Conservation (phyloP, 2,329 filamentous ascomycete genomes). For the Grosmannia penicillata region DNA sequence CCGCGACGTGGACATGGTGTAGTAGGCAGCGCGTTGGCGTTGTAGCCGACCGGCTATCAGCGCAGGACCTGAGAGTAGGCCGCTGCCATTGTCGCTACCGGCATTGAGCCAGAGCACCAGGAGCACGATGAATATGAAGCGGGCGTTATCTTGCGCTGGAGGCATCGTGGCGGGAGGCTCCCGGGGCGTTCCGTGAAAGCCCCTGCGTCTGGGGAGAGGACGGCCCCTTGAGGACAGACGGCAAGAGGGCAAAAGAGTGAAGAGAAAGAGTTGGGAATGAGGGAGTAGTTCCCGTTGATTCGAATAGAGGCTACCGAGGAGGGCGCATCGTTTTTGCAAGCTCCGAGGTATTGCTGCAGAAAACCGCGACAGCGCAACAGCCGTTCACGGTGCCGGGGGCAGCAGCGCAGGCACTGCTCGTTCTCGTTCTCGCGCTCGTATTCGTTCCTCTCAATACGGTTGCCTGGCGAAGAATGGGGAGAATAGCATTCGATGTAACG, state of each 20-base stretch:
- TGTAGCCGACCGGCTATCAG: conserved; percentile 29
- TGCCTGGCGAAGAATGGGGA: no score
- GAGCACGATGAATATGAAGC: conserved; percentile 21
- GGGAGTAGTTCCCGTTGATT: not conserved
- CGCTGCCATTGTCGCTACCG: conserved; percentile 23
- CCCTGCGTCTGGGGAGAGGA: not conserved
- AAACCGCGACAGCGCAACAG: no score
- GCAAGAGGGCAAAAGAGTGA: not conserved
- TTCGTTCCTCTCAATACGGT: no score
- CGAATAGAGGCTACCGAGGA: no score
- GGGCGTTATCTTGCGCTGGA: conserved; percentile 29
- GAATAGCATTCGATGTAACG: no score
- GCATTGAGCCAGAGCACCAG: conserved; percentile 31
- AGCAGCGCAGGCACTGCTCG: no score
- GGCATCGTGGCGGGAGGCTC: conserved; percentile 23
- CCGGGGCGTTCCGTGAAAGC: no score
- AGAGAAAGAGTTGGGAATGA: not conserved
- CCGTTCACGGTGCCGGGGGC: no score
- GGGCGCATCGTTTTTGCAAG: no score
- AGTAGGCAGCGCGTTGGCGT: conserved; percentile 36
- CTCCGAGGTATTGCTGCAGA: no score
- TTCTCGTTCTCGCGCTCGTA: no score
- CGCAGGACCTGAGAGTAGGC: conserved; percentile 26
- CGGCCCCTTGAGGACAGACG: no score
- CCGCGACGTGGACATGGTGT: conserved; percentile 36